Evolutionary conservation across 352 stramenopile species (phyloP).

Genomic region (Phytophthora brassicae): DNA sequence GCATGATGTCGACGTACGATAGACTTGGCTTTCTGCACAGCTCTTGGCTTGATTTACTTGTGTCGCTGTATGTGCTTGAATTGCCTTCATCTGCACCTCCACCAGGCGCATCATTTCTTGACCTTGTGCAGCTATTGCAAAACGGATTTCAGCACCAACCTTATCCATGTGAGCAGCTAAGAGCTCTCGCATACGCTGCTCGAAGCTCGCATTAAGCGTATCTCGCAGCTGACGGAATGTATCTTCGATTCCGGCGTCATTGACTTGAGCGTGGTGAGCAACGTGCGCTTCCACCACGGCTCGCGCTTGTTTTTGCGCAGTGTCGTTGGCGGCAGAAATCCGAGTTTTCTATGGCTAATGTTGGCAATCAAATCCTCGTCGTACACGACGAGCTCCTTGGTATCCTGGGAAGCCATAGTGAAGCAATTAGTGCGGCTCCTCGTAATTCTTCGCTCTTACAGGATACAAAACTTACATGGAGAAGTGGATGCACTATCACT

Average conservation of each 20-base stretch:
- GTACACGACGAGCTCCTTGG: slow-evolving; percentile 1
- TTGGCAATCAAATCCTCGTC: neutral
- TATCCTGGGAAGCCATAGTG: neutral
- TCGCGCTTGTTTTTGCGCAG: slow-evolving; percentile 1
- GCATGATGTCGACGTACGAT: slow-evolving; percentile 6
- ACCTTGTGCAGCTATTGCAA: neutral
- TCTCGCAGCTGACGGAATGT: neutral
- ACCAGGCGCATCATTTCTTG: neutral
- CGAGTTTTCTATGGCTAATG: neutral
- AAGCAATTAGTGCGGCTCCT: neutral
- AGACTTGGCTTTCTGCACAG: slow-evolving; percentile 6
- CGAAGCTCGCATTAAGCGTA: neutral
- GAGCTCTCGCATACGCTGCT: neutral
- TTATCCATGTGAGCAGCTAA: slow-evolving; percentile 1
- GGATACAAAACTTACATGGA: too few species aligned
- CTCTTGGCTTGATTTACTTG: neutral
- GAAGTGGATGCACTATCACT: neutral
- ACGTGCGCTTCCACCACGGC: slow-evolving; percentile 1
- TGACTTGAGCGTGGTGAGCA: slow-evolving; percentile 1
- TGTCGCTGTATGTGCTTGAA: neutral
- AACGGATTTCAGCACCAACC: neutral
- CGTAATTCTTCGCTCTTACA: neutral
- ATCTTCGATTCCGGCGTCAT: neutral
- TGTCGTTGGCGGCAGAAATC: slow-evolving; percentile 2
- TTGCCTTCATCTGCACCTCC: neutral